Evolutionary conservation across 257 asterid species (phyloP), one percentile per base, ranked within the genome.

Genomic region (Striga asiatica): DNA sequence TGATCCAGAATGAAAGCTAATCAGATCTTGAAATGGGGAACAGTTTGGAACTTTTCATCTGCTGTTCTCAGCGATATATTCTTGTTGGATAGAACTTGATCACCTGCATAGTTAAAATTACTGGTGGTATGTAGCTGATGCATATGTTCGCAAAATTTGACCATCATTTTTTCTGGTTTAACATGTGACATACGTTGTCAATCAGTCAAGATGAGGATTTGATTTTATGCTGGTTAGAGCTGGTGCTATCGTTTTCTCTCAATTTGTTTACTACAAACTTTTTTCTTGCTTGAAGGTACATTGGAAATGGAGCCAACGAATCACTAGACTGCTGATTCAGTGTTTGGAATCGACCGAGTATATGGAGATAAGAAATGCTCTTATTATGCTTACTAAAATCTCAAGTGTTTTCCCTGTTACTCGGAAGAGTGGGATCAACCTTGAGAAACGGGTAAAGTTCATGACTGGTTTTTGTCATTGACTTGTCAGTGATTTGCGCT

Each of bases 301-400:
- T 68, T 92, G 97, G 97, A 92, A 92, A 61, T 92, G 99, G 99
- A 92, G 95, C 78, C 99, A 92, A 65, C 81, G 97, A 66, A 84
- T 92, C 71, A 92, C 99, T 27, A 84, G 82, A 81, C 71, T 84
- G 64, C 80, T 92, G 64, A 92, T 88, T 62, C 99, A 92, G 71
- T 92, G 99, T 69, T 77, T 92, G 81, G 99, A 92, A 72, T 92
- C 99, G 51, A 6, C 77, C 13, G 99, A 92, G 72, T 92, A 85
- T 66, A 92, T 92, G 99, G 99, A 92, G 71, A 92, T 92, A 55
- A 80, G 99, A 32, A 92, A 92, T 73, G 94, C 95, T 37, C 94
- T 92, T 58, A 88, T 92, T 50, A 71, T 92, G 87, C 71, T 92
- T 62, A 84, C 93, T 27, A 92, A 92, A 69, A 84, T 92, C 49